Conservation (phyloP, 257 asterid genomes). For the Petrea volubilis region DNA sequence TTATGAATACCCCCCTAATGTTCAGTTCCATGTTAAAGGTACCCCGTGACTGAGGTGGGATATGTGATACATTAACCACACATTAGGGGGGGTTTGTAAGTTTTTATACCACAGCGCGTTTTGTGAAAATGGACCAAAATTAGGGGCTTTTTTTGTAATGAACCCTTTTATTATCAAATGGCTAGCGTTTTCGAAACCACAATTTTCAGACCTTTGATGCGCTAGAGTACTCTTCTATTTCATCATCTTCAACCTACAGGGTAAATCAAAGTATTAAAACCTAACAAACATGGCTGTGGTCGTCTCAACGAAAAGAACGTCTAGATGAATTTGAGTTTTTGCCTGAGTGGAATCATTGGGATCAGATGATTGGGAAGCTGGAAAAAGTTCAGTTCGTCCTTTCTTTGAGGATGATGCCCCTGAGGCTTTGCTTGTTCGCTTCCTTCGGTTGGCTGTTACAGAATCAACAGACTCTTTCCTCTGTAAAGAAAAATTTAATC, state of each 20-base stretch:
- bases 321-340: conserved; percentile 3
- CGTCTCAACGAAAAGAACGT: neutral
- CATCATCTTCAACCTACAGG: conserved; percentile 56
- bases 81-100: no score
- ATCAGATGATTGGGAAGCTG: conserved; percentile 28
- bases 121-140: no score
- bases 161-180: neutral
- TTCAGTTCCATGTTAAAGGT: no score
- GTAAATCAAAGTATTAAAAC: conserved; percentile 12
- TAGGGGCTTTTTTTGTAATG: no score
- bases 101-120: no score
- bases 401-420: conserved; percentile 30
- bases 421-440: conserved; percentile 21
- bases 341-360: conserved; percentile 37
- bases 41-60: no score
- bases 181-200: neutral
- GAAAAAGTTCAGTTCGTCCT: conserved; percentile 18
- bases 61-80: no score
- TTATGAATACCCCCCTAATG: no score
- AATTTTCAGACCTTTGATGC: conserved; percentile 51
- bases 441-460: conserved; percentile 24
- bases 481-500: no score
- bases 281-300: conserved; percentile 6
- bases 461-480: conserved; percentile 20
- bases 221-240: conserved; percentile 68